A percentile compares a stretch with the other conserved stretches of the same genome.
These are phyloP conservation scores for Pyrus bretschneideri DNA, from an alignment of 306 rosid species.

Conservation along the genomic window DNA sequence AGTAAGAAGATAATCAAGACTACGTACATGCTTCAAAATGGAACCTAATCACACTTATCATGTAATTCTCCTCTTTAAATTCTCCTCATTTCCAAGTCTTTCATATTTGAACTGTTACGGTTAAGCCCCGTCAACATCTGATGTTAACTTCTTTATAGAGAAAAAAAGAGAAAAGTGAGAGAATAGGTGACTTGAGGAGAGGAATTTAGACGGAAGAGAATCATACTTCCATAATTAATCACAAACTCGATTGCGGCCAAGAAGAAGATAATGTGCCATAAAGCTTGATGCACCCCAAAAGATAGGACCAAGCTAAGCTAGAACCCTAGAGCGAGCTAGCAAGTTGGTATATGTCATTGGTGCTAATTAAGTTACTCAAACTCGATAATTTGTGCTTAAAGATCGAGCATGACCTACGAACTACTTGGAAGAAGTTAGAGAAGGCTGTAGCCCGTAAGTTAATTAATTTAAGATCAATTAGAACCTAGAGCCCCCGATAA, in stretches of 20 bases:
- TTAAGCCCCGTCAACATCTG: no score
- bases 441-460: not conserved
- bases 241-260: not conserved
- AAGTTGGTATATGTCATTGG: not conserved
- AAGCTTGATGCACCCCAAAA: not conserved
- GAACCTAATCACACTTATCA: no score
- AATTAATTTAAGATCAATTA: not conserved
- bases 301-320: not conserved
- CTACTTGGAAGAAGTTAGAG: not conserved
- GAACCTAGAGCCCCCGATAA: not conserved
- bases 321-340: not conserved
- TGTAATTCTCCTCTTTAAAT: no score
- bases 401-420: not conserved
- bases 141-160: no score
- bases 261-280: not conserved
- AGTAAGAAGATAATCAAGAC: not conserved
- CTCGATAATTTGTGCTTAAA: not conserved
- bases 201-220: no score
- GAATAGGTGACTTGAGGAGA: no score
- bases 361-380: not conserved
- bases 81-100: no score
- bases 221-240: no score
- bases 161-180: no score
- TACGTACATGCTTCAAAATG: no score
- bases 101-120: no score